A percentile compares a stretch with the other conserved stretches of the same genome.
Conservation (phyloP, 768 basidiomycete genomes). For the Sporobolomyces roseus region DNA sequence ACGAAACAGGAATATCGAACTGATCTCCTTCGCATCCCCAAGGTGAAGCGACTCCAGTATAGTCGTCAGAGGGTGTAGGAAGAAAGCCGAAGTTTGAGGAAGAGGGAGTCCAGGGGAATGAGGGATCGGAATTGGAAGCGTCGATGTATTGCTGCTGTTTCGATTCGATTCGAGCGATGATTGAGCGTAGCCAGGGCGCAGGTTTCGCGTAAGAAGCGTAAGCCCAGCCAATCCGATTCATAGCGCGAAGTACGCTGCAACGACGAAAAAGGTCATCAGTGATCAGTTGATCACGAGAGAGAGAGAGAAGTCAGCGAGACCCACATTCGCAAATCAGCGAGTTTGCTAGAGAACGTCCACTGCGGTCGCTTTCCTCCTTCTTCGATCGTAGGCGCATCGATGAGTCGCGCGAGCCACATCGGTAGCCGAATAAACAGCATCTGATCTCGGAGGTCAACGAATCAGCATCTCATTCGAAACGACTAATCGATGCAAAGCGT, state of each 20-base stretch:
- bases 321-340: not conserved
- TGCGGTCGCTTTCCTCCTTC: not conserved
- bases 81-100: too few species aligned
- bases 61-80: too few species aligned
- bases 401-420: constrained; percentile 3
- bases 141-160: not conserved
- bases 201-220: constrained; percentile 2
- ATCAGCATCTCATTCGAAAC: not conserved
- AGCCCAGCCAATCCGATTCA: not conserved
- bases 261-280: not conserved
- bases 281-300: not conserved
- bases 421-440: not conserved
- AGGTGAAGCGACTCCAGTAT: too few species aligned
- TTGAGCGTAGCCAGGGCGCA: not conserved
- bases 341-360: not conserved
- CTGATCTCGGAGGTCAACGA: not conserved
- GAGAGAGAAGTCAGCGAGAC: not conserved
- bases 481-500: not conserved
- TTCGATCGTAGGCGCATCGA: not conserved
- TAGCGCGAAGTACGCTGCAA: not conserved
- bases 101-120: not conserved
- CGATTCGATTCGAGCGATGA: constrained; percentile 1
- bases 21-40: too few species aligned
- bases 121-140: not conserved
- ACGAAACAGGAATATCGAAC: too few species aligned